Percentiles rank a stretch among this genome's conserved stretches.
Evolutionary conservation across 2,329 filamentous ascomycete genomes (phyloP).

Genomic region (Fusarium liriodendri): DNA sequence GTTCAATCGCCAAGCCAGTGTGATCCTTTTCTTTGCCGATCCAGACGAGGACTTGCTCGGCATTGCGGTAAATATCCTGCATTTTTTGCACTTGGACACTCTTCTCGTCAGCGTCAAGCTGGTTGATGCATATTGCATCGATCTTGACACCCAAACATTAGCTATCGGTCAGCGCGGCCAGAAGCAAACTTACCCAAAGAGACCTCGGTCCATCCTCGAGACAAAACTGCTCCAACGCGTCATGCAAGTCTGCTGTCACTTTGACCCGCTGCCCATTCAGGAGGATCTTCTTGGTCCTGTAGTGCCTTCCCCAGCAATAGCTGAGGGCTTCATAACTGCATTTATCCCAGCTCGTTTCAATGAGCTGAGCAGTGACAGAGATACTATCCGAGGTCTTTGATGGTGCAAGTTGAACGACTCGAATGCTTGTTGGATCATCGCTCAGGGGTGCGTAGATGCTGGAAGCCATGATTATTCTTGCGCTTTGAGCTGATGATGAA

Average conservation of each 20-base stretch:
- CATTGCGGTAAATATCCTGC: slow-evolving; percentile 38
- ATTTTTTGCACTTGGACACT: slow-evolving; percentile 40
- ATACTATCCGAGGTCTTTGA: slow-evolving; percentile 3
- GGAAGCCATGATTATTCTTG: background rate
- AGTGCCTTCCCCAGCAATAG: slow-evolving; percentile 35
- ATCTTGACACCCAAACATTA: slow-evolving; percentile 12
- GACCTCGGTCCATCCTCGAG: slow-evolving; percentile 1
- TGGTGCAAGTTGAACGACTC: slow-evolving; percentile 10
- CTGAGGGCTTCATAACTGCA: slow-evolving; percentile 36
- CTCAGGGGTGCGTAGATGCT: background rate
- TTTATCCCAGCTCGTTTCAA: slow-evolving; percentile 10
- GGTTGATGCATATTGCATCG: slow-evolving; percentile 45
- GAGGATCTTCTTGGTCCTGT: slow-evolving; percentile 7
- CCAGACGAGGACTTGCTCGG: slow-evolving; percentile 16
- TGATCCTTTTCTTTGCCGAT: slow-evolving; percentile 8
- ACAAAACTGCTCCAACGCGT: slow-evolving; percentile 7
- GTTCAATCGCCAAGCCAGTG: slow-evolving; percentile 9
- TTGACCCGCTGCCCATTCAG: slow-evolving; percentile 14
- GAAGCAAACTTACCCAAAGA: background rate
- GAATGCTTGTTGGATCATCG: slow-evolving; percentile 7
- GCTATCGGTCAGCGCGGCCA: too few species aligned
- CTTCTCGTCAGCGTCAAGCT: slow-evolving; percentile 39
- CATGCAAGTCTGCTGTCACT: slow-evolving; percentile 13
- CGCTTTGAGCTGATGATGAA: too few species aligned
- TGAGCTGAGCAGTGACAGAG: slow-evolving; percentile 1